These are phyloP conservation scores for Tetradesmus lagerheimii DNA, from an alignment of 139 green algal species.

Conservation along the genomic window DNA sequence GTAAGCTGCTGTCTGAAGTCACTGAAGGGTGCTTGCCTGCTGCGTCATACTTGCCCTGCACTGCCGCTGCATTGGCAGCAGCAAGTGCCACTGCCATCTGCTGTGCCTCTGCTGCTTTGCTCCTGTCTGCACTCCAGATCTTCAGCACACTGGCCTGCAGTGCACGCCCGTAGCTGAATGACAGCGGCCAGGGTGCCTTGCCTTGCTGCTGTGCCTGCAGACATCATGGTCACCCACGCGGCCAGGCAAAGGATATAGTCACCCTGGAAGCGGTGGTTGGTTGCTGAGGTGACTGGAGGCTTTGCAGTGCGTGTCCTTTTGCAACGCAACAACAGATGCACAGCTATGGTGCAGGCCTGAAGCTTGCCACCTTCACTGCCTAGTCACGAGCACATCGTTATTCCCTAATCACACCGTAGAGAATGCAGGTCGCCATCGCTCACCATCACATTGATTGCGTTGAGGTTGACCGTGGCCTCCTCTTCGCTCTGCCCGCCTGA, in stretches of 20 bases:
- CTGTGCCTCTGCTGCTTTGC: slow-evolving; percentile 4
- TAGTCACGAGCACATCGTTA: no score
- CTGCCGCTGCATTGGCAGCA: slow-evolving; percentile 69
- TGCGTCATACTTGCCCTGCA: slow-evolving; percentile 57
- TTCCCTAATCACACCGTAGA: no score
- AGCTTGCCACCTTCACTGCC: not conserved
- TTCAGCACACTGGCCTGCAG: slow-evolving; percentile 84
- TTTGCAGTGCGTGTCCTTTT: not conserved
- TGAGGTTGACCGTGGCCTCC: slow-evolving; percentile 83
- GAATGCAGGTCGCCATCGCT: not conserved
- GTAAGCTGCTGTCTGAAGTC: not conserved
- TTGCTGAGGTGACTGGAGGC: not conserved
- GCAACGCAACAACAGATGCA: not conserved
- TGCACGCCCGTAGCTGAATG: slow-evolving; percentile 95
- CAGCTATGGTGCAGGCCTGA: not conserved
- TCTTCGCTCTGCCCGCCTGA: slow-evolving; percentile 92
- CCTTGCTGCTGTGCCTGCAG: slow-evolving; percentile 73
- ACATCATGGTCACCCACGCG: not conserved
- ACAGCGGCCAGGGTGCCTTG: slow-evolving; percentile 87
- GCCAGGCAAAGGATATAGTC: not conserved
- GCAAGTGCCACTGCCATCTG: slow-evolving; percentile 61
- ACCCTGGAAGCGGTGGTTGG: no score
- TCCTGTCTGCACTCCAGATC: slow-evolving; percentile 52
- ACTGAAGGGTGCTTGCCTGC: slow-evolving; percentile 37
- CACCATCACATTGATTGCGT: slow-evolving; percentile 79